phyloP scores from a whole-genome alignment of 2,329 filamentous ascomycete species.

The Trichophyton simii region DNA sequence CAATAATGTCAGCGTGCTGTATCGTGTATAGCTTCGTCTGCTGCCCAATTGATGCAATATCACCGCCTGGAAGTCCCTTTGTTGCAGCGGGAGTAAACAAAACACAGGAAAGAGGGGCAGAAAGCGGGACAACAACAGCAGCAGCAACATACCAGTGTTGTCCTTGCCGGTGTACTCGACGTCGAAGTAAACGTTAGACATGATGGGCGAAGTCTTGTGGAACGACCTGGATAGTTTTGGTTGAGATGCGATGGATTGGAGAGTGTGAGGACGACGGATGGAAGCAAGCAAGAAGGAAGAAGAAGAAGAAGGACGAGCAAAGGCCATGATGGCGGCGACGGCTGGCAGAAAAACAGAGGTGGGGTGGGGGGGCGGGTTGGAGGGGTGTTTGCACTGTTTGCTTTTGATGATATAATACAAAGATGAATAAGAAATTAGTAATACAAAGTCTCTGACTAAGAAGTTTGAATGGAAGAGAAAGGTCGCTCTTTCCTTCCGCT shows the following conservation, averaged over 20 bases:
- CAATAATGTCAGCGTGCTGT: background rate
- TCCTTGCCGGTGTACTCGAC: conserved; percentile 48
- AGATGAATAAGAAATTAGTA: background rate
- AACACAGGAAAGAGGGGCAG: background rate
- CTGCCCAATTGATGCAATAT: background rate
- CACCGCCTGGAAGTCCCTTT: background rate
- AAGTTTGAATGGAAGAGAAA: background rate
- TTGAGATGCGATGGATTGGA: conserved; percentile 23
- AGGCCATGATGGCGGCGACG: conserved; percentile 15
- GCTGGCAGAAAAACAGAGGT: conserved; percentile 13
- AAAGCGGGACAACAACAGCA: background rate
- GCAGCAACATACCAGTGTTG: conserved; percentile 36
- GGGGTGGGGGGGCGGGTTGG: conserved; percentile 8
- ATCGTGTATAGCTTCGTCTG: no score
- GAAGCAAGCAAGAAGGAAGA: conserved; percentile 13
- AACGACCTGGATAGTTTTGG: conserved; percentile 34
- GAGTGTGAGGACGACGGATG: conserved; percentile 17
- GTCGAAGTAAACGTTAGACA: conserved; percentile 67
- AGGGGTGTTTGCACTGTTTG: conserved; percentile 4
- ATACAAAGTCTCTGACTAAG: background rate
- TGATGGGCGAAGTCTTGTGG: conserved; percentile 56
- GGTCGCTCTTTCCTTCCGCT: background rate
- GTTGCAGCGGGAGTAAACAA: background rate
- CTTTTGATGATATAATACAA: background rate
- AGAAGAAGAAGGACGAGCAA: conserved; percentile 14